Conservation (phyloP, 805 yeast species). For the Jamesozyma rosinii region DNA sequence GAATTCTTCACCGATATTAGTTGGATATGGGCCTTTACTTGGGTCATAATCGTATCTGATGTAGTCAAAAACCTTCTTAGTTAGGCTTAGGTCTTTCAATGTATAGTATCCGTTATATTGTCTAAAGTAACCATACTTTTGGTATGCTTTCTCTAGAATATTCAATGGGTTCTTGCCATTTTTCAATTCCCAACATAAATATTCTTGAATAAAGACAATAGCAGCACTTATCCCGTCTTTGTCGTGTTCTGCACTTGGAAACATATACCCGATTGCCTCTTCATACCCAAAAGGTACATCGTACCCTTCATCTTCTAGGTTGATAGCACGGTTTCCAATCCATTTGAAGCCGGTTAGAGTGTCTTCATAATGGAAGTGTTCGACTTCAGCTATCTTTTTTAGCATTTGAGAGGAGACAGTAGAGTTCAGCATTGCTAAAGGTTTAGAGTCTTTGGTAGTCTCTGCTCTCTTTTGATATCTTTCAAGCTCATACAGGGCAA, state of each 20-base stretch:
- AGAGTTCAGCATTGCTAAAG: conserved; percentile 54
- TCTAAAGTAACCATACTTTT: conserved; percentile 68
- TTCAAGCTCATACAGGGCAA: conserved; percentile 57
- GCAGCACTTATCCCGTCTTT: conserved; percentile 89
- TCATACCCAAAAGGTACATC: conserved; percentile 84
- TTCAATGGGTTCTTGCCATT: conserved; percentile 31
- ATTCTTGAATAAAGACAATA: conserved; percentile 63
- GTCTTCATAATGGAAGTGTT: conserved; percentile 59
- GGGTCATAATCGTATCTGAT: conserved; percentile 35
- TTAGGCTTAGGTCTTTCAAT: conserved; percentile 44
- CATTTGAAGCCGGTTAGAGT: conserved; percentile 95
- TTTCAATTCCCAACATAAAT: conserved; percentile 37
- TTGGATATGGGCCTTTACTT: conserved; percentile 33
- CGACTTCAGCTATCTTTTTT: conserved; percentile 50
- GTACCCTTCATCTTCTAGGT: conserved; percentile 53
- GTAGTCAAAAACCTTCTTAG: conserved; percentile 45
- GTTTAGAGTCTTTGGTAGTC: conserved; percentile 34
- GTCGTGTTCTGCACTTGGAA: conserved; percentile 62
- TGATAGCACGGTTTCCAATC: conserved; percentile 86
- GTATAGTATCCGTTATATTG: conserved; percentile 82
- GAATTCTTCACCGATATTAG: conserved; percentile 43
- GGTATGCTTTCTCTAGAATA: conserved; percentile 49
- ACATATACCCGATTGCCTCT: conserved; percentile 95
- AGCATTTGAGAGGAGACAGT: conserved; percentile 88
- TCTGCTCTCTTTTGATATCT: conserved; percentile 16